Conservation (phyloP, 371 early-diverging fungal species). For the Apophysomyces sp. region DNA sequence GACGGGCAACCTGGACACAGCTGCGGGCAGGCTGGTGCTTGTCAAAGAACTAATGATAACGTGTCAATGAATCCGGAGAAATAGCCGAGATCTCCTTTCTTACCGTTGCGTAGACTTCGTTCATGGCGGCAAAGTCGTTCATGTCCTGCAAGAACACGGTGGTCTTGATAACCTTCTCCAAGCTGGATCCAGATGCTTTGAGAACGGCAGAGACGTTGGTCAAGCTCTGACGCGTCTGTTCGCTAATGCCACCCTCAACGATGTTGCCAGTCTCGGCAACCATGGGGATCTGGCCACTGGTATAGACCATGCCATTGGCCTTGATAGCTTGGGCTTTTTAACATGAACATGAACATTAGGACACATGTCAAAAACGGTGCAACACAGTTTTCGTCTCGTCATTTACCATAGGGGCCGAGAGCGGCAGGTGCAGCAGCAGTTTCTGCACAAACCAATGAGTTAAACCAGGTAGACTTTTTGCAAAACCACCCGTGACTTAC, state of each 20-base stretch:
- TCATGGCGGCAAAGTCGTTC: slow-evolving; percentile 82
- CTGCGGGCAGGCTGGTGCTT: slow-evolving; percentile 73
- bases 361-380: no score
- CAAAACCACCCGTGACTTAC: no score
- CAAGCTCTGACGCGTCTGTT: slow-evolving; percentile 66
- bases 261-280: slow-evolving; percentile 43
- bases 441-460: neutral
- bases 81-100: neutral
- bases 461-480: no score
- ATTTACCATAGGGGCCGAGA: slow-evolving; percentile 15
- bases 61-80: no score
- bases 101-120: slow-evolving; percentile 69
- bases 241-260: slow-evolving; percentile 34
- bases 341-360: neutral
- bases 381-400: neutral
- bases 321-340: slow-evolving; percentile 55
- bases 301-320: slow-evolving; percentile 69
- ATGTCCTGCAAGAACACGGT: slow-evolving; percentile 82
- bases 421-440: slow-evolving; percentile 15
- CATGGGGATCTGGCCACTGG: slow-evolving; percentile 63
- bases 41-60: slow-evolving; percentile 42
- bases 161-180: slow-evolving; percentile 79
- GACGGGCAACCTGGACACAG: slow-evolving; percentile 79
- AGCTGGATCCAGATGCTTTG: slow-evolving; percentile 65
- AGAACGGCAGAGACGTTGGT: slow-evolving; percentile 72